A percentile compares a stretch with the other conserved stretches of the same genome.
phyloP scores from a whole-genome alignment of 2,329 filamentous ascomycete genomes.

The Setomelanomma holmii region DNA sequence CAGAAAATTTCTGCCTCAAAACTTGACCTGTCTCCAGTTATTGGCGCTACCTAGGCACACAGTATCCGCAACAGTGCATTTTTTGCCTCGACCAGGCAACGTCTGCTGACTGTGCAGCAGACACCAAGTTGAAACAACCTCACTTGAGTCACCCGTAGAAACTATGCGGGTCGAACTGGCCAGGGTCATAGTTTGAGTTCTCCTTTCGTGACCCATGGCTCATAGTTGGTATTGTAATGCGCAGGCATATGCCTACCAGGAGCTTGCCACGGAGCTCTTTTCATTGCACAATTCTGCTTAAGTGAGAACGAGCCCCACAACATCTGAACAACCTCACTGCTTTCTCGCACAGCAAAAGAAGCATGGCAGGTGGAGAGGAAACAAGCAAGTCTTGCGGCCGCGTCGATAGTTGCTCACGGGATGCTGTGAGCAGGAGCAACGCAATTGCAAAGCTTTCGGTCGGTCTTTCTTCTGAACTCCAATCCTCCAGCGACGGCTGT shows the following conservation, averaged over 20 bases:
- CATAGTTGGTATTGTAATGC: not conserved
- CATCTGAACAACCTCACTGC: not conserved
- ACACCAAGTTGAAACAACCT: not conserved
- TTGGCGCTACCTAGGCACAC: no score
- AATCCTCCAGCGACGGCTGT: not conserved
- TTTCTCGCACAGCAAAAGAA: no score
- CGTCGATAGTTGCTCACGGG: no score
- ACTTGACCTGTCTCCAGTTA: no score
- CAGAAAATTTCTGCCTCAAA: no score
- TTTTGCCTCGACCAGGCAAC: not conserved
- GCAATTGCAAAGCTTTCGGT: no score
- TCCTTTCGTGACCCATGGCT: not conserved
- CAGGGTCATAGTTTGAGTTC: not conserved
- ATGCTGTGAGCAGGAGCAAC: no score
- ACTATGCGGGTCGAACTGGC: not conserved
- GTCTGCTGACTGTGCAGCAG: not conserved
- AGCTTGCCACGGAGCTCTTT: not conserved
- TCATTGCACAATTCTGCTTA: not conserved
- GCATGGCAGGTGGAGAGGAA: no score
- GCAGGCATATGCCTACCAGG: not conserved
- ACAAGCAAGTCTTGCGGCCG: no score
- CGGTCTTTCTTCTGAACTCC: not conserved
- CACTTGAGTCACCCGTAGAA: not conserved
- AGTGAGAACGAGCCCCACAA: not conserved
- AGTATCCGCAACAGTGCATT: not conserved